These are phyloP conservation scores for Madurella mycetomatis DNA, from an alignment of 2,329 filamentous ascomycete genomes.

Conservation along the genomic window DNA sequence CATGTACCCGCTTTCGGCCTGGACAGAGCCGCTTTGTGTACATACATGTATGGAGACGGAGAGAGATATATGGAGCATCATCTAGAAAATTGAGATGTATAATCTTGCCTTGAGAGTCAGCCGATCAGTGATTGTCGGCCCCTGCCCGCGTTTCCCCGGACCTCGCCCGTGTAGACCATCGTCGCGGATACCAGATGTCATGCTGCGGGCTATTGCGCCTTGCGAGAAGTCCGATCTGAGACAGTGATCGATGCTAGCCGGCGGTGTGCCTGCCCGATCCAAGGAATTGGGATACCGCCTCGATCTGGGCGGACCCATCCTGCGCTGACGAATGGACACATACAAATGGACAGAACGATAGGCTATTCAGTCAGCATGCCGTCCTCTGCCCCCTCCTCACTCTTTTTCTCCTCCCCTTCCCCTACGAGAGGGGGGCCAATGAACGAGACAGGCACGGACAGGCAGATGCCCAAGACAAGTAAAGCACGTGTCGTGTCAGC, in stretches of 20 bases:
- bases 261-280: not conserved
- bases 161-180: too few species aligned
- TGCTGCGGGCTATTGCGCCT: not conserved
- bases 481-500: not conserved
- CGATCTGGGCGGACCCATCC: not conserved
- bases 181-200: not conserved
- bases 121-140: not conserved
- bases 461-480: not conserved
- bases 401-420: not conserved
- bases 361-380: not conserved
- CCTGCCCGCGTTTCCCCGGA: not conserved
- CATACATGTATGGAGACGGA: not conserved
- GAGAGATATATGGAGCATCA: not conserved
- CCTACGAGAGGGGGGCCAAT: not conserved
- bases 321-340: not conserved
- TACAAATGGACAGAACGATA: not conserved
- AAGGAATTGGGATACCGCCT: not conserved
- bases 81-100: not conserved
- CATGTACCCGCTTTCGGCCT: not conserved
- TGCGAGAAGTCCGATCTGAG: not conserved
- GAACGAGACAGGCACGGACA: not conserved
- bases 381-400: too few species aligned
- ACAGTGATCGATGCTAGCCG: not conserved
- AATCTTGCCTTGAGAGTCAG: not conserved
- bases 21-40: constrained; percentile 1